Evolutionary conservation across 306 rosid species (phyloP).

Genomic region (Lathyrus aphaca): DNA sequence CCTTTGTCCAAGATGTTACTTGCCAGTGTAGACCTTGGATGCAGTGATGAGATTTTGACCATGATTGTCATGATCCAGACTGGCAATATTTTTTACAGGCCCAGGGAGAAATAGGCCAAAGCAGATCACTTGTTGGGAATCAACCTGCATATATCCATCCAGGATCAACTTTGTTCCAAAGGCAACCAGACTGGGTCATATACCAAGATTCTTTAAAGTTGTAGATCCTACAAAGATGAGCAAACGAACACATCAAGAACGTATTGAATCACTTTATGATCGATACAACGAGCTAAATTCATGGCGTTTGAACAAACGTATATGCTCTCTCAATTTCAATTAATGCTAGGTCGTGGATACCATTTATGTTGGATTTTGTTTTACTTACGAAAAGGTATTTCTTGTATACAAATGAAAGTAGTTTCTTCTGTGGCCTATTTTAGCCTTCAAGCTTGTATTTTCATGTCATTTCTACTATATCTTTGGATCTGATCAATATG

Average conservation of each 20-base stretch:
- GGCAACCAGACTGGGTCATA: slow-evolving; percentile 93
- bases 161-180: slow-evolving; percentile 38
- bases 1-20: slow-evolving; percentile 88
- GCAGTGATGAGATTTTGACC: slow-evolving; percentile 89
- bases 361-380: slow-evolving; percentile 15
- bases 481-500: not conserved
- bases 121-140: slow-evolving; percentile 91
- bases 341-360: slow-evolving; percentile 18
- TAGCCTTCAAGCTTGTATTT: too few species aligned
- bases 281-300: slow-evolving; percentile 93
- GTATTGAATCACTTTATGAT: slow-evolving; percentile 77
- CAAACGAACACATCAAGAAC: slow-evolving; percentile 83
- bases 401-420: too few species aligned
- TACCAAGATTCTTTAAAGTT: slow-evolving; percentile 85
- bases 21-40: slow-evolving; percentile 91
- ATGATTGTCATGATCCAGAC: slow-evolving; percentile 89
- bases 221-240: slow-evolving; percentile 81
- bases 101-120: slow-evolving; percentile 85
- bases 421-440: too few species aligned
- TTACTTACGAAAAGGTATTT: not conserved
- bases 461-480: not conserved
- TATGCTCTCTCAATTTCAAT: slow-evolving; percentile 26
- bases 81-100: slow-evolving; percentile 83
- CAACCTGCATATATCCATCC: slow-evolving; percentile 69
- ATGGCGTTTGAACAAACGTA: slow-evolving; percentile 85